Percentiles rank a stretch among this genome's conserved stretches.
Evolutionary conservation across 805 yeast species (phyloP).

Genomic region (Metschnikowia aberdeeniae): DNA sequence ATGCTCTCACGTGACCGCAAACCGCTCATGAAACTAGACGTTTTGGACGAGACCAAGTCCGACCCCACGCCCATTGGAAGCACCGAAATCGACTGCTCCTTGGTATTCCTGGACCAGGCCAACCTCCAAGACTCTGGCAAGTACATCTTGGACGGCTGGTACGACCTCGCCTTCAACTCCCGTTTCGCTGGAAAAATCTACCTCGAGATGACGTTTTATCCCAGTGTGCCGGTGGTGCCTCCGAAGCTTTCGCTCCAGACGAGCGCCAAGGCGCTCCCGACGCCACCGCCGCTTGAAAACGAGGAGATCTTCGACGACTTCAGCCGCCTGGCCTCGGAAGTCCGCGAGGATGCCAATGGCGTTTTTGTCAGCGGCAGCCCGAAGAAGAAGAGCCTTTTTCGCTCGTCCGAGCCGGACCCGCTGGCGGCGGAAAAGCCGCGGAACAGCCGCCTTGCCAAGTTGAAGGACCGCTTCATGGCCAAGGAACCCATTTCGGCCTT

Average conservation of each 20-base stretch:
- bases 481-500: constrained; percentile 31
- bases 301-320: constrained; percentile 3
- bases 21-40: constrained; percentile 63
- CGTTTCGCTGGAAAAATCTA: constrained; percentile 85
- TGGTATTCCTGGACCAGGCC: constrained; percentile 54
- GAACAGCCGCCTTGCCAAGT: constrained; percentile 26
- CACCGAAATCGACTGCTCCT: constrained; percentile 69
- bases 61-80: constrained; percentile 88
- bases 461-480: constrained; percentile 30
- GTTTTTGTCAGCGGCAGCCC: constrained; percentile 11
- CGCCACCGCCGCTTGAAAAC: constrained; percentile 5
- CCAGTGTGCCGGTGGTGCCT: constrained; percentile 45
- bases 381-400: constrained; percentile 8
- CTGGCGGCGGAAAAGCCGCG: constrained; percentile 19
- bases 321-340: constrained; percentile 12
- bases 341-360: constrained; percentile 7
- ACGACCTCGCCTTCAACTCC: constrained; percentile 59
- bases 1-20: constrained; percentile 59
- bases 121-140: constrained; percentile 44
- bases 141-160: constrained; percentile 87
- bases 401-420: constrained; percentile 11
- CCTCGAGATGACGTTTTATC: constrained; percentile 89
- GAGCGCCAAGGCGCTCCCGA: constrained; percentile 9
- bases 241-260: constrained; percentile 26
- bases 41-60: constrained; percentile 79